These are phyloP conservation scores for Lachnellula willkommii DNA, from an alignment of 2,329 filamentous ascomycete species.

Conservation along the genomic window DNA sequence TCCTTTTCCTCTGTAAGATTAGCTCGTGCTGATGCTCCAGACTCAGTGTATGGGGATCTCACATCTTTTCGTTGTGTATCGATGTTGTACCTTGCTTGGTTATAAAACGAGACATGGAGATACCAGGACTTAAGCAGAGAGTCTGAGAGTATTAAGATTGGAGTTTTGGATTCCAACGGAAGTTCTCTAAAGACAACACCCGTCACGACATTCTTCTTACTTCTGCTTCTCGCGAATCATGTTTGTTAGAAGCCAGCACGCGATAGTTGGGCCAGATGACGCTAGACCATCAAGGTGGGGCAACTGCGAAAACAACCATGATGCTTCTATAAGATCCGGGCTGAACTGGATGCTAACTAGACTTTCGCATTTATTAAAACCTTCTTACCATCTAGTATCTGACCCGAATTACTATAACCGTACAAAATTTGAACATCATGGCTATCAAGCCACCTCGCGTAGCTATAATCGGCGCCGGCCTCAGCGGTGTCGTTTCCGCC, in stretches of 20 bases:
- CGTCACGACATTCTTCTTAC: too few relatives aligned
- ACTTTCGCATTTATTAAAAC: background rate
- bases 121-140: too few relatives aligned
- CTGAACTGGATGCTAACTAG: background rate
- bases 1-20: too few relatives aligned
- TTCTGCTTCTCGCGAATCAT: background rate
- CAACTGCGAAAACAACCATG: background rate
- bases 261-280: background rate
- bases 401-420: background rate
- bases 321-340: background rate
- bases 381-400: background rate
- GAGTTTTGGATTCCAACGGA: too few relatives aligned
- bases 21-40: too few relatives aligned
- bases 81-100: too few relatives aligned
- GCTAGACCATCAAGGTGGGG: background rate
- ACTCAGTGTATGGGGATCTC: too few relatives aligned
- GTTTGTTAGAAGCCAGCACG: background rate
- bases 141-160: too few relatives aligned
- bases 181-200: too few relatives aligned
- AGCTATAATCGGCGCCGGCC: conserved; percentile 47
- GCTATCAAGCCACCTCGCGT: background rate
- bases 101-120: too few relatives aligned
- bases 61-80: too few relatives aligned
- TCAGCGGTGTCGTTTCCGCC: conserved; percentile 44
- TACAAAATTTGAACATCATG: background rate